Base-by-base conservation (phyloP, 2,329 filamentous ascomycete species). In the Cercospora sojina region DNA sequence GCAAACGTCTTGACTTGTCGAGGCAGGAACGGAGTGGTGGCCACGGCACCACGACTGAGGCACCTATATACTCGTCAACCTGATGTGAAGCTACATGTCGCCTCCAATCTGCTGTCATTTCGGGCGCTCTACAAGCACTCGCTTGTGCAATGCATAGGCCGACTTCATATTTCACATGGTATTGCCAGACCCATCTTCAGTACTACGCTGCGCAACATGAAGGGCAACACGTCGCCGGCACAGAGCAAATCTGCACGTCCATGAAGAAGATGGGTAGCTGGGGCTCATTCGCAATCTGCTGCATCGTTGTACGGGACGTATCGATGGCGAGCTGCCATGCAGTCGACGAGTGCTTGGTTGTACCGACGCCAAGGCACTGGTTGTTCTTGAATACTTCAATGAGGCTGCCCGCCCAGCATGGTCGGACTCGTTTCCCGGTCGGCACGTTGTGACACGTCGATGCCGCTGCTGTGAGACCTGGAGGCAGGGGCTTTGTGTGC, bases 1-100 rank as follows among this genome's bases (percentile, higher is more conserved):
- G 53, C 53, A 56, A 51, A 47, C 47, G 47, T 23, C 47, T 51
- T 51, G 47, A 51, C 47, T 51, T 51, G 47, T 53, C 20, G 20
- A 53, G 47, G 47, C 47, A 53, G 47, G 47, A 25, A 53, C 23
- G 23, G 25, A 29, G 5, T 29, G 38, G 12, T 53, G 23, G 47
- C 47, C 27, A 27, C 47, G 47, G 47, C 23, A 16, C 16, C 23
- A n/a, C 20, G 12, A 51, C 12, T 25, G 18, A 12, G 10, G 12
- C 23, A 53, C 3, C 23, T 53, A n/a, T 12, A 53, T 27, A 27
- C 23, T 10, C 5, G 47, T 53, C 23, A 27, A 53, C 23, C 13
- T 27, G 5, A 53, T n/a, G 13, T 23, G 20, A 5, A 51, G 4
- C 47, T 27, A 23, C 12, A 25, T 27, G 47, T 27, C 20, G 3